Evolutionary conservation across 768 basidiomycete species (phyloP).

Genomic region (Mycena polygramma): DNA sequence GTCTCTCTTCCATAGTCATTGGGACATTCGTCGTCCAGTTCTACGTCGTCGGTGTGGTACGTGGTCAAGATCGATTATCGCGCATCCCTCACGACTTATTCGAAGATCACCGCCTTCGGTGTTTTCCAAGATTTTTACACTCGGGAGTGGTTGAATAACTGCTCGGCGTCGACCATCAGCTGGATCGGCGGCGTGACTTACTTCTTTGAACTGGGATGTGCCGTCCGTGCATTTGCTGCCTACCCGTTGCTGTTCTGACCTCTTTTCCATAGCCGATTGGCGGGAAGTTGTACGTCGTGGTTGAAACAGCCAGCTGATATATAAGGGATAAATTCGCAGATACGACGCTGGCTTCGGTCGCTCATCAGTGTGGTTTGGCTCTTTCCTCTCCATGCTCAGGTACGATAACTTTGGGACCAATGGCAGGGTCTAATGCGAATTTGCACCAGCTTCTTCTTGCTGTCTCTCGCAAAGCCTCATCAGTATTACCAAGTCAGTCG

Average conservation of each 20-base stretch:
- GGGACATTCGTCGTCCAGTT: constrained; percentile 27
- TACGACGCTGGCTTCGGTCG: constrained; percentile 26
- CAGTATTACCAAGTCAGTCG: constrained; percentile 26
- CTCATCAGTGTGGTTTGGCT: constrained; percentile 27
- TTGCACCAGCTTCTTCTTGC: constrained; percentile 9
- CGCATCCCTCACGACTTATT: neutral
- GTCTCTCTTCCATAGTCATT: constrained; percentile 6
- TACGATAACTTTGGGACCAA: neutral
- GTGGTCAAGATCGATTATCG: neutral
- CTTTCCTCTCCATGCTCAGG: constrained; percentile 32
- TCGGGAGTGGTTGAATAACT: constrained; percentile 23
- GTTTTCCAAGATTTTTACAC: constrained; percentile 31
- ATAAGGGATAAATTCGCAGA: neutral
- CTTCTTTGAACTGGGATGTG: constrained; percentile 28
- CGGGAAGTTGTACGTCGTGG: constrained; percentile 15
- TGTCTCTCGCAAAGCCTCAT: constrained; percentile 27
- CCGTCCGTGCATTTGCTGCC: neutral
- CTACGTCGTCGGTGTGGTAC: constrained; percentile 29
- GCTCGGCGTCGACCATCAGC: constrained; percentile 26
- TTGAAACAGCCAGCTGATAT: neutral
- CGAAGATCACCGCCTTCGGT: constrained; percentile 27
- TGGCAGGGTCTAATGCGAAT: neutral
- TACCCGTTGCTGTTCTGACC: neutral
- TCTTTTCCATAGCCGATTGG: constrained; percentile 6
- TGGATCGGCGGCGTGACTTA: constrained; percentile 28